These are phyloP conservation scores for Candida pseudoviswanathii DNA, from an alignment of 1,139 yeast species.

Conservation along the genomic window DNA sequence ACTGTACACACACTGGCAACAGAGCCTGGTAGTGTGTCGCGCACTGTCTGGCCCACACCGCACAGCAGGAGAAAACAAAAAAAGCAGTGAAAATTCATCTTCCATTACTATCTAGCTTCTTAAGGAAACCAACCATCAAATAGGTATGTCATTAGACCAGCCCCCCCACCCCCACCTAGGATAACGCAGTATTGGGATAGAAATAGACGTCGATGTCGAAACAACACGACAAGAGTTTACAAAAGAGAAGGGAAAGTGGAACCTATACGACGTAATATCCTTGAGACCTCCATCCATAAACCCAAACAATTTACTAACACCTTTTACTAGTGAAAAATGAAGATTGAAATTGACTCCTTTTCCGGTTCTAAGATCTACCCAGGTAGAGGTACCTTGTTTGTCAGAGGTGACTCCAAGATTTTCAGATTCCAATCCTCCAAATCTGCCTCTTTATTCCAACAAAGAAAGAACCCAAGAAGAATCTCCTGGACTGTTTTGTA, in stretches of 20 bases:
- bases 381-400: constrained; percentile 99
- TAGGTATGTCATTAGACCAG: constrained; percentile 12
- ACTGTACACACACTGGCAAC: constrained; percentile 4
- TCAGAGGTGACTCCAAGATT: constrained; percentile 99
- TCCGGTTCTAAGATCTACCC: constrained; percentile 99
- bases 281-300: background rate
- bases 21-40: background rate
- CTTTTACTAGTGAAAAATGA: constrained; percentile 56
- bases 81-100: constrained; percentile 10
- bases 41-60: background rate
- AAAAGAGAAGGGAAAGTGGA: too few relatives aligned
- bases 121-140: constrained; percentile 11
- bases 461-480: constrained; percentile 99
- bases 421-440: constrained; percentile 99
- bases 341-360: constrained; percentile 99
- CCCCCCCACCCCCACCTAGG: background rate
- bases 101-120: constrained; percentile 7
- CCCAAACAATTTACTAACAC: constrained; percentile 14
- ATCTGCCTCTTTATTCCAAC: constrained; percentile 97
- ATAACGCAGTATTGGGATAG: background rate
- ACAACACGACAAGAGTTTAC: background rate
- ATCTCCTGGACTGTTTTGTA: constrained; percentile 98
- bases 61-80: constrained; percentile 8
- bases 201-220: too few relatives aligned
- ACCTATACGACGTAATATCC: too few relatives aligned